phyloP scores from a whole-genome alignment of 805 yeast genomes.

The Lipomyces starkeyi region DNA sequence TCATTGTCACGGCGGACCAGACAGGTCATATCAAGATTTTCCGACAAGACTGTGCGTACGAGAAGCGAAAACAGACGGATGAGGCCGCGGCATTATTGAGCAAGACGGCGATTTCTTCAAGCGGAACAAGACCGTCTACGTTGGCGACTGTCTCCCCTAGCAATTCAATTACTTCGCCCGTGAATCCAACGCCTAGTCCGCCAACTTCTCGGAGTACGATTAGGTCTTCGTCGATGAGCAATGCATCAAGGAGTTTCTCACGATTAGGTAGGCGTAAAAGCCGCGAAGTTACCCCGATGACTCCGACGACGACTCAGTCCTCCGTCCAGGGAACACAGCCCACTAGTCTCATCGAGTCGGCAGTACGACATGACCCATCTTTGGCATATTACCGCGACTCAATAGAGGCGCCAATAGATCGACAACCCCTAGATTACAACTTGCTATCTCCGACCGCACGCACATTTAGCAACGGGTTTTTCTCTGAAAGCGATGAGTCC shows the following conservation, averaged over 20 bases:
- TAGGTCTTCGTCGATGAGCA: not conserved
- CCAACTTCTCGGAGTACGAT: conserved; percentile 14
- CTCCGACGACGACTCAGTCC: not conserved
- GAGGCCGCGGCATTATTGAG: conserved; percentile 21
- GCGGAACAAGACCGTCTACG: conserved; percentile 9
- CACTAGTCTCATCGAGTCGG: not conserved
- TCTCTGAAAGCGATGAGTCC: conserved; percentile 9
- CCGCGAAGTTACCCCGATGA: not conserved
- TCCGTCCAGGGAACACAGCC: not conserved
- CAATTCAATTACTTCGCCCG: not conserved
- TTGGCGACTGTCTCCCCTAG: not conserved
- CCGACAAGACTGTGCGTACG: conserved; percentile 75
- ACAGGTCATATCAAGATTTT: conserved; percentile 75
- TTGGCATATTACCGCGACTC: conserved; percentile 13
- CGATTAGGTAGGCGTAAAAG: conserved; percentile 13
- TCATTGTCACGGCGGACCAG: conserved; percentile 79
- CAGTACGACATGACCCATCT: not conserved
- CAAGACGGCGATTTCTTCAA: conserved; percentile 3
- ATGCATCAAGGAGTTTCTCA: conserved; percentile 17
- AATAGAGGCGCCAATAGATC: not conserved
- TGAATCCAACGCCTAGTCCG: conserved; percentile 7
- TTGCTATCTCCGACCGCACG: not conserved
- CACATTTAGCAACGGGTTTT: conserved; percentile 1
- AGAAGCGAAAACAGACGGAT: conserved; percentile 39
- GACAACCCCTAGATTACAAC: not conserved